Percentiles rank a stretch among this genome's conserved stretches.
Conservation (phyloP, 2,329 filamentous ascomycete genomes). For the Paraconiothyrium sp. region DNA sequence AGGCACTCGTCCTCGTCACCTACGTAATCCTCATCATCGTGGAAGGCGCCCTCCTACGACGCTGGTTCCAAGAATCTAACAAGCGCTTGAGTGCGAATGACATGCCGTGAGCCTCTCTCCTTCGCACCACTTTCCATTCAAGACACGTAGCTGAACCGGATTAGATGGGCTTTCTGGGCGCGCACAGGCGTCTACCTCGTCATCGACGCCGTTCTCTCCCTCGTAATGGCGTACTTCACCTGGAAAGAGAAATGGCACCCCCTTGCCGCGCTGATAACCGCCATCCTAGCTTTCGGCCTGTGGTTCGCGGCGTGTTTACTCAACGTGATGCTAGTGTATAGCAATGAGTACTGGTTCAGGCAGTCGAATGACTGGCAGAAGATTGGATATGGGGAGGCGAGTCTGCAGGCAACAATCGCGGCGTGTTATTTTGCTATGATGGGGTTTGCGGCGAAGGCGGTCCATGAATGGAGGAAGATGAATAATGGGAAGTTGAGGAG, state of each 20-base stretch:
- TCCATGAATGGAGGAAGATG: slow-evolving; percentile 15
- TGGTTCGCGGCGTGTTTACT: slow-evolving; percentile 1
- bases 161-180: slow-evolving; percentile 5
- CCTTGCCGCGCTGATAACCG: slow-evolving; percentile 13
- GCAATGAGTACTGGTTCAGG: slow-evolving; percentile 12
- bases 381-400: slow-evolving; percentile 11
- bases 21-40: slow-evolving; percentile 26
- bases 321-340: not conserved
- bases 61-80: slow-evolving; percentile 11
- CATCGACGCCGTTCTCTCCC: slow-evolving; percentile 11
- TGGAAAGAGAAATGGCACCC: slow-evolving; percentile 15
- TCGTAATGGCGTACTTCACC: slow-evolving; percentile 5
- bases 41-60: slow-evolving; percentile 18
- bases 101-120: not conserved
- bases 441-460: slow-evolving; percentile 15
- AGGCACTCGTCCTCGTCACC: slow-evolving; percentile 19
- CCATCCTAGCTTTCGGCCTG: slow-evolving; percentile 4
- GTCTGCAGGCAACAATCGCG: slow-evolving; percentile 9
- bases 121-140: not conserved
- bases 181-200: slow-evolving; percentile 13
- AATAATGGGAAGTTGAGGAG: not conserved
- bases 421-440: slow-evolving; percentile 14
- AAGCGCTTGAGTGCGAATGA: not conserved
- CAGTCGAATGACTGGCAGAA: slow-evolving; percentile 5
- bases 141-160: not conserved